Conservation (phyloP, 2,329 filamentous ascomycete species). For the Trichoderma simmonsii region DNA sequence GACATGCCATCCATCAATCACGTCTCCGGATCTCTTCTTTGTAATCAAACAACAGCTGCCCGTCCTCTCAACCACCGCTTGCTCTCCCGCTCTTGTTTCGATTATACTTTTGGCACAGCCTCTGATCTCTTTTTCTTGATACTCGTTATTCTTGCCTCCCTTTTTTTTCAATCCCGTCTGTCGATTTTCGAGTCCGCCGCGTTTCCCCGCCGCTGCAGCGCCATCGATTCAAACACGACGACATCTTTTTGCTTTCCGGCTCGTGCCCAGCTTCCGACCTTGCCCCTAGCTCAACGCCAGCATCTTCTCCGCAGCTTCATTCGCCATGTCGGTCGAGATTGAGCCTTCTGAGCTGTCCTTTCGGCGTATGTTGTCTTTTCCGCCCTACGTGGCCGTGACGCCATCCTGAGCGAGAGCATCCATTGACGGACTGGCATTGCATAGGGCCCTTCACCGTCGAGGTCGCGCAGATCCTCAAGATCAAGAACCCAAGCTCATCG, state of each 20-base stretch:
- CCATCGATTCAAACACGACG: conserved; percentile 12
- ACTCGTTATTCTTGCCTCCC: background rate
- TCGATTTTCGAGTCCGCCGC: background rate
- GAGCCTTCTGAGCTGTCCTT: conserved; percentile 90
- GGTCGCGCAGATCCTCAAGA: conserved; percentile 61
- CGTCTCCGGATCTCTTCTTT: conserved; percentile 16
- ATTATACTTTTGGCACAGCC: background rate
- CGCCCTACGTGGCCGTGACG: conserved; percentile 1
- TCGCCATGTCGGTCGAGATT: conserved; percentile 89
- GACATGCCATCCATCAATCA: conserved; percentile 15
- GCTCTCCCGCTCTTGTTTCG: background rate
- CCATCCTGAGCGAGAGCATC: conserved; percentile 7
- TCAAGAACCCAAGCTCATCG: conserved; percentile 60
- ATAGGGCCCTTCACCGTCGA: conserved; percentile 65
- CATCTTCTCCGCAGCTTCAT: conserved; percentile 1
- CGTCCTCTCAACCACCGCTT: background rate
- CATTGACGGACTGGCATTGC: conserved; percentile 19
- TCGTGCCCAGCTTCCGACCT: background rate
- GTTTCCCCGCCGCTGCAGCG: conserved; percentile 11
- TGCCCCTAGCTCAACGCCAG: background rate
- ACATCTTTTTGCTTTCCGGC: background rate
- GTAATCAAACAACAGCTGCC: conserved; percentile 17
- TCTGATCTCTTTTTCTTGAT: background rate
- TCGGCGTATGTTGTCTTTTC: conserved; percentile 64
- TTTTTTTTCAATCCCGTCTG: background rate